Percentiles rank a stretch among this genome's conserved stretches.
Conservation (phyloP, 2,329 filamentous ascomycete species). For the Cladosporium sp. region DNA sequence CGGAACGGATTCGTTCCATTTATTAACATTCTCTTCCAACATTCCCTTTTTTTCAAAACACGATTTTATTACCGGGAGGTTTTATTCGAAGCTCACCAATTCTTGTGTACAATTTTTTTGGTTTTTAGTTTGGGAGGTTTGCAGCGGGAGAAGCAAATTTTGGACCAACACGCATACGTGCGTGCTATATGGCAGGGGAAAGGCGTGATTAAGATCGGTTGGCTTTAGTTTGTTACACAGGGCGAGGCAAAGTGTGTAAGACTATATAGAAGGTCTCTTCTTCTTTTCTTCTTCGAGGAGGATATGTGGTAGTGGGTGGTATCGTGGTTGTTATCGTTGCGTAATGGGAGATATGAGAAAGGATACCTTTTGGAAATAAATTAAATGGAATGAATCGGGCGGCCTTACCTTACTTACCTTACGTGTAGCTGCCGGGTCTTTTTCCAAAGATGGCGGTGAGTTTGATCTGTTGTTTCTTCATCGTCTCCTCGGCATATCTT, state of each 20-base stretch:
- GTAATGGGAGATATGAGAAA: neutral
- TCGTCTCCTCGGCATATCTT: neutral
- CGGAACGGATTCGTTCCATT: neutral
- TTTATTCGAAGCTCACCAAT: neutral
- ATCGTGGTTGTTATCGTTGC: neutral
- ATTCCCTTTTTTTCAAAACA: neutral
- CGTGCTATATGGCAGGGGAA: neutral
- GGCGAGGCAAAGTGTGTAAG: neutral
- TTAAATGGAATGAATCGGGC: neutral
- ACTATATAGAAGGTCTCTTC: neutral
- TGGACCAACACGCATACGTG: conserved; percentile 1
- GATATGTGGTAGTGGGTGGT: neutral
- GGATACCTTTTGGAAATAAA: neutral
- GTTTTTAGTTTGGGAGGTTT: neutral
- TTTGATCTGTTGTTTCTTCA: neutral
- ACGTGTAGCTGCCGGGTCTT: neutral
- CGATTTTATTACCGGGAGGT: neutral
- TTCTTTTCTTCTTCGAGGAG: neutral
- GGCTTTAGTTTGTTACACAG: neutral
- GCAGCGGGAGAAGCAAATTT: neutral
- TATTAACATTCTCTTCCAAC: neutral
- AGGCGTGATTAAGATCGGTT: neutral
- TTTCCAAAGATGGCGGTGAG: neutral
- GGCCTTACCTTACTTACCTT: neutral
- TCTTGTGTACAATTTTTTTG: neutral